These are phyloP conservation scores for Verticillium alfalfae DNA, from an alignment of 2,329 filamentous ascomycete species.

Conservation along the genomic window DNA sequence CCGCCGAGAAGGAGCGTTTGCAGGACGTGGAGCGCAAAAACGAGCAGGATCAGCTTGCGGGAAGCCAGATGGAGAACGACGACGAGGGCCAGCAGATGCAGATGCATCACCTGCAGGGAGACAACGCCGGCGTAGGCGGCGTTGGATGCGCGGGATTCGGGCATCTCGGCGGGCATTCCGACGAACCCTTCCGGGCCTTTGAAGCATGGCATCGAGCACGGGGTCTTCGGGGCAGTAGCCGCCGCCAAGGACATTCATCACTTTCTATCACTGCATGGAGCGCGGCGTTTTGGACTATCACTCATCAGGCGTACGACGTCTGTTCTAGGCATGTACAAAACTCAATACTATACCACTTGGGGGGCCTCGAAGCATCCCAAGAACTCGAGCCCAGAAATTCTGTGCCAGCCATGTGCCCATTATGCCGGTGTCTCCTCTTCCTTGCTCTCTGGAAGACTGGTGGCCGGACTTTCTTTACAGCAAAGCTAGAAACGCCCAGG, in stretches of 20 bases:
- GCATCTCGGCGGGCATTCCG: conserved; percentile 19
- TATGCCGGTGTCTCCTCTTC: no score
- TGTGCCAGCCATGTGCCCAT: neutral
- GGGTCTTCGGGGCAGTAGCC: conserved; percentile 32
- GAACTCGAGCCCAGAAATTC: neutral
- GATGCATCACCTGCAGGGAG: conserved; percentile 7
- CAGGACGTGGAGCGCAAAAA: conserved; percentile 42
- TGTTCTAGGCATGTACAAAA: neutral
- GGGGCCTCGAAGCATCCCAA: neutral
- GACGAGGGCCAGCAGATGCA: conserved; percentile 23
- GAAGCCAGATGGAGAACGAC: conserved; percentile 25
- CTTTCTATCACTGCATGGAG: neutral
- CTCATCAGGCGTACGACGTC: neutral
- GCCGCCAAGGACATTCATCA: neutral
- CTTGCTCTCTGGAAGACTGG: no score
- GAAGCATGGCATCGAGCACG: conserved; percentile 36
- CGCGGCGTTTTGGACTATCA: neutral
- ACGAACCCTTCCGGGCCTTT: conserved; percentile 32
- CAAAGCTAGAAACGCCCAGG: no score
- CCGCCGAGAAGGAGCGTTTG: conserved; percentile 52
- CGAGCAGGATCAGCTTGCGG: conserved; percentile 28
- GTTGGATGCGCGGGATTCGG: conserved; percentile 34
- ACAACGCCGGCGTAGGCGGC: conserved; percentile 26
- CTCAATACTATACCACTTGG: neutral
- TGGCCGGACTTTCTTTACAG: no score